Evolutionary conservation across 306 rosid genomes (phyloP).

Genomic region (Arachis hypogaea): DNA sequence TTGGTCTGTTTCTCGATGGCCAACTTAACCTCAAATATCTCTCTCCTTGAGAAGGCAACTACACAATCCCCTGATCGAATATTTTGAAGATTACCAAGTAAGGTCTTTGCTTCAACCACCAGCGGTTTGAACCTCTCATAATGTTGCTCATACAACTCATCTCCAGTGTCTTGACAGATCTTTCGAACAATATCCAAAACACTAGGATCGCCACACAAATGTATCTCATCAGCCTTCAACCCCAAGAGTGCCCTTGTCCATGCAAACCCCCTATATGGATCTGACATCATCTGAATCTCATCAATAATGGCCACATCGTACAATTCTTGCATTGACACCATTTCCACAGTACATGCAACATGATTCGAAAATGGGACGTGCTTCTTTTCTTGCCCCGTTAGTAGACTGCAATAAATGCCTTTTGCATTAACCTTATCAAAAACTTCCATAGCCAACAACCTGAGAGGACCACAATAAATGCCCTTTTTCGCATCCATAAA

Average conservation of each 20-base stretch:
- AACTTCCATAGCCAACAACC: conserved; percentile 94
- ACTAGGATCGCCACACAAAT: conserved; percentile 82
- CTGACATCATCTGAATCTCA: conserved; percentile 93
- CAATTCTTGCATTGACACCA: conserved; percentile 81
- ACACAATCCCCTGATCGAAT: conserved; percentile 93
- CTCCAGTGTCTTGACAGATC: conserved; percentile 79
- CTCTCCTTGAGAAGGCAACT: conserved; percentile 95
- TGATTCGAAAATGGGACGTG: conserved; percentile 77
- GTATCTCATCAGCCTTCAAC: conserved; percentile 92
- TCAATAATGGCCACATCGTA: conserved; percentile 87
- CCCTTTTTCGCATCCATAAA: conserved; percentile 88
- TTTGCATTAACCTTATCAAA: conserved; percentile 87
- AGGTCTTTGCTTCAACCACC: conserved; percentile 92
- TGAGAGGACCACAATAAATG: conserved; percentile 86
- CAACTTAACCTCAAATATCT: conserved; percentile 87
- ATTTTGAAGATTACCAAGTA: conserved; percentile 73
- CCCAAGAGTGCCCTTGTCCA: conserved; percentile 96
- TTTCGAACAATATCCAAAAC: conserved; percentile 71
- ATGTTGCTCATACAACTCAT: conserved; percentile 72
- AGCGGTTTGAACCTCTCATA: conserved; percentile 92
- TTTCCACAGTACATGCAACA: conserved; percentile 85
- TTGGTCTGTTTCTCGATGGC: conserved; percentile 82
- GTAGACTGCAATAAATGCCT: conserved; percentile 84
- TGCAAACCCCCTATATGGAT: conserved; percentile 72
- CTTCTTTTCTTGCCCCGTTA: conserved; percentile 89